Conservation (phyloP, 2,329 filamentous ascomycete genomes). For the Tolypocladium capitatum region DNA sequence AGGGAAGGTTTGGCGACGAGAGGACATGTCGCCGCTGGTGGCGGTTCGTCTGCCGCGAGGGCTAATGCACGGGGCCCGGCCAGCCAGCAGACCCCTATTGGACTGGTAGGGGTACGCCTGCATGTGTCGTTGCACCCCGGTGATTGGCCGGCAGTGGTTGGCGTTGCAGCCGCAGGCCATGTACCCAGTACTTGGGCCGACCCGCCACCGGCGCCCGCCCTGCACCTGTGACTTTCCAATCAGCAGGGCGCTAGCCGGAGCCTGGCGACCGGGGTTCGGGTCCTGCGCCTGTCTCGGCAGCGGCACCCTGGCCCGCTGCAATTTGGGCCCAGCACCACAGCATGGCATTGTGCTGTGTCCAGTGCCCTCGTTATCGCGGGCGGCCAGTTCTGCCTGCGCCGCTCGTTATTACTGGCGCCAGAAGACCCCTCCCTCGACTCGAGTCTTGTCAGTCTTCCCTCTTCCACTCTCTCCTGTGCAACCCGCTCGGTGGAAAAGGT, state of each 20-base stretch:
- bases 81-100: neutral
- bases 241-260: neutral
- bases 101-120: neutral
- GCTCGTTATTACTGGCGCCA: slow-evolving; percentile 1
- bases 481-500: neutral
- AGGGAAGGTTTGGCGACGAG: neutral
- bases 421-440: slow-evolving; percentile 1
- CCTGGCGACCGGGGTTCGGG: neutral
- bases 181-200: neutral
- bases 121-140: neutral
- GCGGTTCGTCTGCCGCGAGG: slow-evolving; percentile 2
- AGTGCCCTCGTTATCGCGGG: neutral
- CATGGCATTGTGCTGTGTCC: neutral
- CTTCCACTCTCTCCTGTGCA: neutral
- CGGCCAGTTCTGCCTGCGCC: neutral
- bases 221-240: slow-evolving; percentile 2
- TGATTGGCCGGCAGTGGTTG: neutral
- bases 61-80: neutral
- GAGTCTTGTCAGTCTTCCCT: neutral
- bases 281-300: neutral
- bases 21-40: neutral
- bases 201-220: neutral
- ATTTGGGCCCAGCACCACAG: neutral
- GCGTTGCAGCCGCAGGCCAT: neutral
- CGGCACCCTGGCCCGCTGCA: neutral